Conservation (phyloP, 2,329 filamentous ascomycete genomes). For the Colletotrichum liaoningense region DNA sequence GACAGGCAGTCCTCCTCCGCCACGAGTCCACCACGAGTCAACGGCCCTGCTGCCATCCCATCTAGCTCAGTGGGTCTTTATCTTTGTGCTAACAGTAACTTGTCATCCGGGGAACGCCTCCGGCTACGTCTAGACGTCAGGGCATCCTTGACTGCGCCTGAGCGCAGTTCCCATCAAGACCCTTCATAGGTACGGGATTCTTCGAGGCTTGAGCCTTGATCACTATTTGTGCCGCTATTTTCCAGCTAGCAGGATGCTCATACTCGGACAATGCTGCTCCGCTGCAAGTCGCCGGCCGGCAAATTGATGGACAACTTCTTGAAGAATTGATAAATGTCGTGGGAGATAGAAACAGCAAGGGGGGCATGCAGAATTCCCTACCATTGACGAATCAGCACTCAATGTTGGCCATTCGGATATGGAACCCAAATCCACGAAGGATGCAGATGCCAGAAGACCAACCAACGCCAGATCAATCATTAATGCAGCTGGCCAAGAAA, state of each 20-base stretch:
- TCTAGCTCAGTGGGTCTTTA: neutral
- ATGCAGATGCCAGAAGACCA: neutral
- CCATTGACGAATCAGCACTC: conserved; percentile 13
- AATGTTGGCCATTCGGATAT: neutral
- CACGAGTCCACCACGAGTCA: conserved; percentile 8
- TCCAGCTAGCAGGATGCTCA: too few relatives aligned
- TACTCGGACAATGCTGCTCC: too few relatives aligned
- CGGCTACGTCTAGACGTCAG: neutral
- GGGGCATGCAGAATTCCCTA: neutral
- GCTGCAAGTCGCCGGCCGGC: too few relatives aligned
- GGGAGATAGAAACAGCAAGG: neutral
- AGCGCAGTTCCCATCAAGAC: neutral
- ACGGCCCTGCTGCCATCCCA: conserved; percentile 7
- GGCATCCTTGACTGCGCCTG: neutral
- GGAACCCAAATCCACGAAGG: neutral
- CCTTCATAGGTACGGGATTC: neutral
- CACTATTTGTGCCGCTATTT: neutral
- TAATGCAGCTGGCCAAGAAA: neutral
- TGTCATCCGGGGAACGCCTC: neutral
- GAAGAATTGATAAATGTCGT: neutral
- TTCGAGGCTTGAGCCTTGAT: neutral
- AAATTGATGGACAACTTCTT: neutral
- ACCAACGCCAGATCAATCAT: neutral
- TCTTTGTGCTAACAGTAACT: neutral
- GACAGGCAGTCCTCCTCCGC: too few relatives aligned